Conservation (phyloP, 2,329 filamentous ascomycete species). For the Cercospora nicotianae region DNA sequence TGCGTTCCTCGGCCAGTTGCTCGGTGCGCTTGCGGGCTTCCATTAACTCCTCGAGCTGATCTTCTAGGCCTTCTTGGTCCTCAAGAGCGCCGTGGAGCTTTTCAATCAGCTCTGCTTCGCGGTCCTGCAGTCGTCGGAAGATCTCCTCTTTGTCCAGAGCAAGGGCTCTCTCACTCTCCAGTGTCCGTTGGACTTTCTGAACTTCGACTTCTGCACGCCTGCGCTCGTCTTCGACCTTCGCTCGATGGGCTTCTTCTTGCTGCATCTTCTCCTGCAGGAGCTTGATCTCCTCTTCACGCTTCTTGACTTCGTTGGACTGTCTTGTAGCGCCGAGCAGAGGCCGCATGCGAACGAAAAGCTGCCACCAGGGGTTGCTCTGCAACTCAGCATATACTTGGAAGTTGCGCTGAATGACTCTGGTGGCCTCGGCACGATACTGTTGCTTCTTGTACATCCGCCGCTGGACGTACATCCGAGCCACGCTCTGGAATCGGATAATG, state of each 20-base stretch:
- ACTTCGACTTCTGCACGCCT: slow-evolving; percentile 84
- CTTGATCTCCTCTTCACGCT: slow-evolving; percentile 88
- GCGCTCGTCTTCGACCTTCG: slow-evolving; percentile 85
- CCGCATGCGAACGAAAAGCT: slow-evolving; percentile 90
- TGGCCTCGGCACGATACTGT: slow-evolving; percentile 90
- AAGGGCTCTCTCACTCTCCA: slow-evolving; percentile 93
- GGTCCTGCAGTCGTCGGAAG: slow-evolving; percentile 88
- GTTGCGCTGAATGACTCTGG: slow-evolving; percentile 90
- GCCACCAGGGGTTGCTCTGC: slow-evolving; percentile 95
- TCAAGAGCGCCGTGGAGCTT: slow-evolving; percentile 89
- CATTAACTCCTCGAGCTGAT: slow-evolving; percentile 86
- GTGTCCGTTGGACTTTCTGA: slow-evolving; percentile 83
- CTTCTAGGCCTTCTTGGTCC: slow-evolving; percentile 90
- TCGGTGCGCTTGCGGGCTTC: slow-evolving; percentile 87
- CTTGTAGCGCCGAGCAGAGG: slow-evolving; percentile 88
- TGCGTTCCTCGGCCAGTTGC: slow-evolving; percentile 75
- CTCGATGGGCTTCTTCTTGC: slow-evolving; percentile 70
- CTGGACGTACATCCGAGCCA: slow-evolving; percentile 86
- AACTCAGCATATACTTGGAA: slow-evolving; percentile 89
- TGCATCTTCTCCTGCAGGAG: slow-evolving; percentile 82
- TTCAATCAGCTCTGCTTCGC: slow-evolving; percentile 89
- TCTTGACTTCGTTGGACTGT: slow-evolving; percentile 91
- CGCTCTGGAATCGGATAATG: slow-evolving; percentile 87
- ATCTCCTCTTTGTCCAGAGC: slow-evolving; percentile 98
- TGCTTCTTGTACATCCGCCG: slow-evolving; percentile 87